A percentile compares a stretch with the other conserved stretches of the same genome.
Conservation (phyloP, 164 flowering plant species). For the Kingdonia uniflora region DNA sequence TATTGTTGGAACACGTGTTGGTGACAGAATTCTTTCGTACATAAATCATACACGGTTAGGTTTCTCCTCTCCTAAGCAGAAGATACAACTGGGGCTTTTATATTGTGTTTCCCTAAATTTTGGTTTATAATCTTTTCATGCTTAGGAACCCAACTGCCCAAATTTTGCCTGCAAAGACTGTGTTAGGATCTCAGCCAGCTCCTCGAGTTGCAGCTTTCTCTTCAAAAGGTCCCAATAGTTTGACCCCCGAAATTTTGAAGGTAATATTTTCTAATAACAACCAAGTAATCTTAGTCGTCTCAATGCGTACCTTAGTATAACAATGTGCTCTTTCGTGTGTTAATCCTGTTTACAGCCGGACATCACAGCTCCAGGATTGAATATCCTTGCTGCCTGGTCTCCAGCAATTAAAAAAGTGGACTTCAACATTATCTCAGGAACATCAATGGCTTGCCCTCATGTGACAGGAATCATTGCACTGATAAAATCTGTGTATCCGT, state of each 20-base stretch:
- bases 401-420: constrained; percentile 45
- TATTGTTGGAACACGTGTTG: constrained; percentile 36
- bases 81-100: neutral
- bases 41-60: constrained; percentile 45
- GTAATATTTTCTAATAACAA: too few species aligned
- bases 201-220: constrained; percentile 72
- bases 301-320: too few species aligned
- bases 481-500: constrained; percentile 56
- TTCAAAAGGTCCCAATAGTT: constrained; percentile 66
- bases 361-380: constrained; percentile 71
- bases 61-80: constrained; percentile 5
- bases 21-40: constrained; percentile 45
- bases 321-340: too few species aligned
- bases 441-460: constrained; percentile 90
- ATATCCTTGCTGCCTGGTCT: constrained; percentile 85
- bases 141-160: constrained; percentile 42
- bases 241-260: constrained; percentile 72
- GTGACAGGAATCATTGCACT: constrained; percentile 62
- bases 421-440: constrained; percentile 74
- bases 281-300: too few species aligned
- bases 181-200: constrained; percentile 50
- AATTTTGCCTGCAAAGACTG: constrained; percentile 48
- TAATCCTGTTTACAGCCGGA: constrained; percentile 43
- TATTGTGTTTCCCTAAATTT: constrained; percentile 4
- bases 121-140: neutral